Evolutionary conservation across 2,329 filamentous ascomycete species (phyloP), one percentile per base, ranked within the genome.

Genomic region (Epichloe baconii): DNA sequence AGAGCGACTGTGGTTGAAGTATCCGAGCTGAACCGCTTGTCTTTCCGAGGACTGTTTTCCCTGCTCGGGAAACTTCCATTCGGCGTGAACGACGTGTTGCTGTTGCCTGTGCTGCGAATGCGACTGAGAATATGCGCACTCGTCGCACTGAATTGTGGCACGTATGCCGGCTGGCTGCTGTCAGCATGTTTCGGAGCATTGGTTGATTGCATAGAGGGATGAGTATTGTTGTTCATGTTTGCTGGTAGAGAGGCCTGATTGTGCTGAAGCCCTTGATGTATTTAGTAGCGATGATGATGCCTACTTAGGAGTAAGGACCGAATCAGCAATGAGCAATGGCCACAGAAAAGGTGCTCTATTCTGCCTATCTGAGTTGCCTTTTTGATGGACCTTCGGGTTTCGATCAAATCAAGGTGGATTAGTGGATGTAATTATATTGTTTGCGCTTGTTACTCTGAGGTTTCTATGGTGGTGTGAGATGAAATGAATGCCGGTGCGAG

Each of bases 101-200:
- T 4, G 26, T 7, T n/a, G 15, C 17, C 17, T 4, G n/a, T 49
- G 43, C n/a, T 15, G n/a, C 41, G 48, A n/a, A 53, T 36, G 8
- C 52, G 52, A 21, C 46, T 42, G 31, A 52, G 43, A 8, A 53
- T 53, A 40, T 52, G 45, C 14, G 49, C 26, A 21, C 23, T 34
- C 21, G 49, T 26, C 6, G 49, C 38, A 11, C 21, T 51, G 49
- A 53, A 53, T 38, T 53, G 52, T 21, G 52, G 47, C 14, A 34
- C 38, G n/a, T 53, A 53, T 23, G 36, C 37, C 17, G 21, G 19
- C n/a, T 56, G 38, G n/a, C 10, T 31, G 12, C 23, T 42, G n/a
- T 34, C 15, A 23, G 11, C 3, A 48, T 34, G n/a, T 3, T 26
- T 19, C 10, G 7, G 4, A 34, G 17, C 6, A 35, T 31, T n/a